Evolutionary conservation across 352 stramenopile genomes (phyloP).

Genomic region (Phytophthora capsici): DNA sequence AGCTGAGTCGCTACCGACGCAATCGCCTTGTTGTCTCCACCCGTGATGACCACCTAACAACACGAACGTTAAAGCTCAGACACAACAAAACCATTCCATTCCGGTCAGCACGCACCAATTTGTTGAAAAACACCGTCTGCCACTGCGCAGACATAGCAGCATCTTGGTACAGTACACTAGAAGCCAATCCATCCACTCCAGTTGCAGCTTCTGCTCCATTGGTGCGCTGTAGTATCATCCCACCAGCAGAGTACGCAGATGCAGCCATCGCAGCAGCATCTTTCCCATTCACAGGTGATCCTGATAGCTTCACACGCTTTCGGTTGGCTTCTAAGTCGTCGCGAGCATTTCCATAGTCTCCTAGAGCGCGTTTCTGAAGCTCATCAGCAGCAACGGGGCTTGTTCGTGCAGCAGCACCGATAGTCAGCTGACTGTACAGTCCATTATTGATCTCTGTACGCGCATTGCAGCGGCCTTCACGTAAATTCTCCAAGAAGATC

Average conservation of each 20-base stretch:
- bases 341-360: slow-evolving; percentile 33
- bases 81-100: neutral
- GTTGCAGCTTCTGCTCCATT: slow-evolving; percentile 18
- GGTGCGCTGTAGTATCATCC: slow-evolving; percentile 19
- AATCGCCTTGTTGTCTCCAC: slow-evolving; percentile 57
- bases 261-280: slow-evolving; percentile 14
- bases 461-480: slow-evolving; percentile 70
- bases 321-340: slow-evolving; percentile 30
- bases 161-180: slow-evolving; percentile 35
- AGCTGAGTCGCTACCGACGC: slow-evolving; percentile 60
- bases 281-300: slow-evolving; percentile 1
- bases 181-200: slow-evolving; percentile 18
- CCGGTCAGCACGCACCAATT: slow-evolving; percentile 48
- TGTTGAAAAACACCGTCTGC: slow-evolving; percentile 53
- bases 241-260: slow-evolving; percentile 31
- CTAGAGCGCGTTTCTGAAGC: slow-evolving; percentile 38
- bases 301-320: slow-evolving; percentile 35
- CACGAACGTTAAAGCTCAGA: neutral
- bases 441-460: slow-evolving; percentile 71
- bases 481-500: slow-evolving; percentile 81
- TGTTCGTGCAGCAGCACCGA: slow-evolving; percentile 3
- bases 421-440: slow-evolving; percentile 56
- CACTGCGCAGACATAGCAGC: slow-evolving; percentile 32
- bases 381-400: slow-evolving; percentile 16
- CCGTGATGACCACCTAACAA: slow-evolving; percentile 66